A percentile compares a stretch with the other conserved stretches of the same genome.
Conservation (phyloP, 116 monocot species). For the Thalassia testudinum region DNA sequence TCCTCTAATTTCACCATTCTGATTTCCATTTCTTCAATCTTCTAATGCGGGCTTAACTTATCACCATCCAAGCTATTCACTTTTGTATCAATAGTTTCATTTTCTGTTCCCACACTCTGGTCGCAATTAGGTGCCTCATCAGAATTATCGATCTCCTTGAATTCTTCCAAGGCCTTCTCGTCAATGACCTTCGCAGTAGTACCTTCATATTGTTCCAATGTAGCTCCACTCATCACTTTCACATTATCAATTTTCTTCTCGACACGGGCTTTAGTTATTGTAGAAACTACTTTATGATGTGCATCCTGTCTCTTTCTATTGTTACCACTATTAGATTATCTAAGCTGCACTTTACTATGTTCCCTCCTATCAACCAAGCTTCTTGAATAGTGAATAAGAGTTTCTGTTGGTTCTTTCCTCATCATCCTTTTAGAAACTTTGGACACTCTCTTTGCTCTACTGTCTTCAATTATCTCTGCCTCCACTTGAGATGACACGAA, state of each 20-base stretch:
- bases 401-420: conserved; percentile 38
- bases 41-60: conserved; percentile 21
- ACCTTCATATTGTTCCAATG: conserved; percentile 62
- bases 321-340: conserved; percentile 25
- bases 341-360: conserved; percentile 42
- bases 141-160: conserved; percentile 66
- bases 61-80: conserved; percentile 52
- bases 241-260: conserved; percentile 25
- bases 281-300: conserved; percentile 16
- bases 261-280: conserved; percentile 19
- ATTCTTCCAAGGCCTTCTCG: conserved; percentile 23
- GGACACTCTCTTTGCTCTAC: conserved; percentile 33
- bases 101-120: conserved; percentile 66
- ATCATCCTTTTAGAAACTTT: conserved; percentile 56
- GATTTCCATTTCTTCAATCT: conserved; percentile 62
- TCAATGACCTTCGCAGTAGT: conserved; percentile 29
- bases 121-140: conserved; percentile 59
- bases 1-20: conserved; percentile 87
- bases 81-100: conserved; percentile 58
- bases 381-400: conserved; percentile 25
- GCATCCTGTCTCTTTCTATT: conserved; percentile 47
- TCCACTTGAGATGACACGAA: conserved; percentile 55
- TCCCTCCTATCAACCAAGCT: conserved; percentile 27
- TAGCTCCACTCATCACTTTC: conserved; percentile 22
- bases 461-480: conserved; percentile 26